Conservation (phyloP, 2,329 filamentous ascomycete genomes). For the Pseudocercospora eumusae region DNA sequence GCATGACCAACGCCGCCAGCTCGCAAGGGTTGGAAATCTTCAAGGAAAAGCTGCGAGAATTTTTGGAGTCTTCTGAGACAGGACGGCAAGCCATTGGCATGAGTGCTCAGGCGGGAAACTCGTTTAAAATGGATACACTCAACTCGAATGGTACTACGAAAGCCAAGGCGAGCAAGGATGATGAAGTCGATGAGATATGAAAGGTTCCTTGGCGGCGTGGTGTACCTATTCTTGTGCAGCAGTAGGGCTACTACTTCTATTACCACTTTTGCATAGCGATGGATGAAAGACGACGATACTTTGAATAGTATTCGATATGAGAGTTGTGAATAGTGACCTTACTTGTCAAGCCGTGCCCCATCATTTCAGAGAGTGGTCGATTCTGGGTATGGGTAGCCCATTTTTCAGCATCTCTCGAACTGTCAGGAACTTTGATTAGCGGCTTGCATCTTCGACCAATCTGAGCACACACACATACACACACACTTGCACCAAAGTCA, state of each 20-base stretch:
- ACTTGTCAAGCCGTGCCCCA: no score
- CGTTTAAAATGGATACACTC: conserved; percentile 27
- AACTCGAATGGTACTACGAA: conserved; percentile 48
- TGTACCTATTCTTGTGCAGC: conserved; percentile 8
- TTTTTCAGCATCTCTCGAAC: no score
- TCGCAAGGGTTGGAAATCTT: conserved; percentile 86
- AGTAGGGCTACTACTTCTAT: no score
- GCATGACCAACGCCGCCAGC: conserved; percentile 88
- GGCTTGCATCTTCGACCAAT: no score
- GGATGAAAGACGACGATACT: neutral
- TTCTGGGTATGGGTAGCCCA: no score
- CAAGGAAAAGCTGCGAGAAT: conserved; percentile 87
- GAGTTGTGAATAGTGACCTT: neutral
- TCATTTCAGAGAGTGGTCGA: no score
- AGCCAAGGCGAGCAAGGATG: conserved; percentile 33
- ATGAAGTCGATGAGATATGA: conserved; percentile 42
- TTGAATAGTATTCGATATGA: neutral
- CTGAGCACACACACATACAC: no score
- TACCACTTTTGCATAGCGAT: conserved; percentile 11
- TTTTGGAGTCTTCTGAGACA: conserved; percentile 82
- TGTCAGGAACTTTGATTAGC: no score
- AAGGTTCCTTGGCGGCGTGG: conserved; percentile 13
- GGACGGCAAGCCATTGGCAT: conserved; percentile 81
- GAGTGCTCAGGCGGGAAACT: conserved; percentile 59
- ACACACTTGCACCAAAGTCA: no score